Percentiles rank a stretch among this genome's conserved stretches.
phyloP scores from a whole-genome alignment of 2,329 filamentous ascomycete species.

The Penicillium concentricum region DNA sequence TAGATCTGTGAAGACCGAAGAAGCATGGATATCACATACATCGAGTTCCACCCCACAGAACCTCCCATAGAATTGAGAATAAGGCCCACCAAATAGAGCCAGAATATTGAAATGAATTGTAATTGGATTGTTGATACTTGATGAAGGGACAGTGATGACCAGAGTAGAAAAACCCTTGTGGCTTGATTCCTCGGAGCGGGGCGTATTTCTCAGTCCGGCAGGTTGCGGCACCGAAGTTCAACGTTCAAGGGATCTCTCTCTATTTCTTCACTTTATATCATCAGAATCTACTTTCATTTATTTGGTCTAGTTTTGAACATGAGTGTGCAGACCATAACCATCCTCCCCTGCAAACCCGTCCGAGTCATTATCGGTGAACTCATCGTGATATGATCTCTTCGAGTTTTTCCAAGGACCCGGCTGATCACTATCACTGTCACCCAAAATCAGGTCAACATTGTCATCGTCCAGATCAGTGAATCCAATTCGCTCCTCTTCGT shows the following conservation, averaged over 20 bases:
- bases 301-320: constrained; percentile 21
- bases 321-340: constrained; percentile 45
- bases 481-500: constrained; percentile 46
- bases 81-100: not conserved
- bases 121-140: constrained; percentile 10
- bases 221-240: constrained; percentile 11
- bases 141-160: constrained; percentile 9
- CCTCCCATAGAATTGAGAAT: not conserved
- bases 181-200: constrained; percentile 22
- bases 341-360: constrained; percentile 45
- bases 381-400: constrained; percentile 51
- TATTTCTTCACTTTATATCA: constrained; percentile 3
- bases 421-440: constrained; percentile 41
- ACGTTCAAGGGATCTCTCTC: not conserved
- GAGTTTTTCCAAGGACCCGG: constrained; percentile 23
- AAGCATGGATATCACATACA: constrained; percentile 13
- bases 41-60: constrained; percentile 6
- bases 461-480: constrained; percentile 43
- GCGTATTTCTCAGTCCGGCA: constrained; percentile 39
- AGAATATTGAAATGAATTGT: not conserved
- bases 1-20: not conserved
- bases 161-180: constrained; percentile 12
- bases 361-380: constrained; percentile 55
- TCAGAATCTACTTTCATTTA: constrained; percentile 3
- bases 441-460: constrained; percentile 42